Evolutionary conservation across 2,329 filamentous ascomycete species (phyloP), one percentile per base, ranked within the genome.

Genomic region (Botrytis deweyae): DNA sequence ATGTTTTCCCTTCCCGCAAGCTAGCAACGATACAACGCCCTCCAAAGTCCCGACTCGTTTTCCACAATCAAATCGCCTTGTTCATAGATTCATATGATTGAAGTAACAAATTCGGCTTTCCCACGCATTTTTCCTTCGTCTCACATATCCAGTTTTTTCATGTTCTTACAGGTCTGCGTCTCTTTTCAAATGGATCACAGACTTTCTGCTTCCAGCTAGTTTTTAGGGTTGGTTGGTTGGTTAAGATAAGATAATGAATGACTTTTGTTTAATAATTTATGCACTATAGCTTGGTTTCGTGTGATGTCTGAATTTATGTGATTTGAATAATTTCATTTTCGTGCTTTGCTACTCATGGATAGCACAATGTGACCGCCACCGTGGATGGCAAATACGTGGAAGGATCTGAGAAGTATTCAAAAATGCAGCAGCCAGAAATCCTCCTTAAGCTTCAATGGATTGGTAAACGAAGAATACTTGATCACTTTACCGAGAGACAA

Each of bases 191-290:
- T 69, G 46, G 65, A 68, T 55, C 66, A 58, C 49, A 58, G 40
- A 22, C 40, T 42, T 58, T 42, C 49, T 58, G 66, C 66, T 69
- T 69, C 66, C 49, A 58, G 66, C 66, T 58, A 58, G 49, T 58
- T 58, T 68, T 58, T 33, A 58, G 49, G 66, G 49, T 55, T 69
- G 66, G 25, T 69, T 69, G 66, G 66, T 42, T 69, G 66, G 38
- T 59, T 69, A 58, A 69, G 66, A 69, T 69, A 69, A 58, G 66
- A 69, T 69, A 69, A 69, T 69, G 49, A 69, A 69, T 33, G 66
- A 58, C 36, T 58, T 69, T 58, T 69, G 44, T 59, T 69, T 68
- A 58, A 69, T 69, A 42, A 75, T 40, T 14, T 42, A 29, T 58
- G 40, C 61, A 64, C 25, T 42, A 7, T 58, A 29, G 9, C 20